Base-by-base conservation (phyloP, 192 early-diverging fungal genomes). In the Backusella psychrophila region DNA sequence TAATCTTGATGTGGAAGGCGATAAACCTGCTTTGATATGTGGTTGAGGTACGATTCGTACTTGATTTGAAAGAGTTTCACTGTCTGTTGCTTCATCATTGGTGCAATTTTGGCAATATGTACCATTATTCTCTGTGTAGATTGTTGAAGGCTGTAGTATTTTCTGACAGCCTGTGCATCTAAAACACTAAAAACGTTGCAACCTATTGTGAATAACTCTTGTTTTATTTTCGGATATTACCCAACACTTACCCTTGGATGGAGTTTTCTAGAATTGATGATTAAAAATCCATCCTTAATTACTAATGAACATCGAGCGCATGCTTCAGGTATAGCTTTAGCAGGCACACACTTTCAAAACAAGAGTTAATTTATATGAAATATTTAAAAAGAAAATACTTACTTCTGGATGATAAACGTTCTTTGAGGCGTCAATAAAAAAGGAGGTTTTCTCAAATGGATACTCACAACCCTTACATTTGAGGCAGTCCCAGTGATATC, bases 401-500 rank as follows among this genome's bases (percentile, higher is more conserved):
- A 81, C 80, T 15, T 75, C 52, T 11, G 74, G 69, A 69, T 81
- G 80, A 39, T 72, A 81, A 6, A 78, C 70, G 14, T 23, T 31
- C 29, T 75, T 65, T n/a, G 66, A 36, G 11, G 63, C 19, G 34
- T 81, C 53, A 17, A 81, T 34, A 71, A 71, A 78, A 52, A 77
- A 77, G 12, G 44, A 67, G 7, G 49, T 75, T 21, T 69, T 33
- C 31, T 74, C 72, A 46, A 81, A 75, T 23, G 70, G 44, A n/a
- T 74, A 14, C 3, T 70, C 26, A 41, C 80, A 81, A 0, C 42
- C 15, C 12, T 66, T 44, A 53, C 80, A 81, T 23, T 36, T 36
- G 6, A 81, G 52, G 75, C 80, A 81, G 29, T 67, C 63, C 76
- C 73, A 75, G 31, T 81, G 80, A 42, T 75, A 75, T 36, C 29